Evolutionary conservation across 306 rosid species (phyloP).

Genomic region (Vigna mungo): DNA sequence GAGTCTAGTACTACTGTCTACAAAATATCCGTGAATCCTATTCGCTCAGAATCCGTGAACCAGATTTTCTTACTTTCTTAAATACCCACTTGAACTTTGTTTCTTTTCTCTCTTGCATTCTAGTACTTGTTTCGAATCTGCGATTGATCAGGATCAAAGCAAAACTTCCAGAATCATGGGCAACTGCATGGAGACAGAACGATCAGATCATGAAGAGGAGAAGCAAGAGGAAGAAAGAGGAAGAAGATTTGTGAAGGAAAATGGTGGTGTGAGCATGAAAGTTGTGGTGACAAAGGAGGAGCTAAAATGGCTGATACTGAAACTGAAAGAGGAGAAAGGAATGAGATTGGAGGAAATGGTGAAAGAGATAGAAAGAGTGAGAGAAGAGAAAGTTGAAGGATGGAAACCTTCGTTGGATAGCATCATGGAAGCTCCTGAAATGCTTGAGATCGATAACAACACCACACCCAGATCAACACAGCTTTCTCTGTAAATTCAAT

Average conservation of each 20-base stretch:
- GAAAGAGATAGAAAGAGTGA: constrained; percentile 62
- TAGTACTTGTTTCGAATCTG: background rate
- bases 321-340: constrained; percentile 59
- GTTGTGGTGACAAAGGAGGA: constrained; percentile 79
- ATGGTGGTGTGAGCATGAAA: constrained; percentile 56
- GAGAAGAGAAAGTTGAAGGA: constrained; percentile 50
- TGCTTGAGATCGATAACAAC: constrained; percentile 53
- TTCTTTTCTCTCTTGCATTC: background rate
- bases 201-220: background rate
- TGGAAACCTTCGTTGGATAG: constrained; percentile 95
- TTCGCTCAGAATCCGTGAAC: constrained; percentile 1
- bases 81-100: background rate
- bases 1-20: constrained; percentile 10
- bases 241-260: constrained; percentile 32
- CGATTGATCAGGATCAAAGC: too few relatives aligned
- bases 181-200: constrained; percentile 71
- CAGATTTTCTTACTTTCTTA: constrained; percentile 23
- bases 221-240: constrained; percentile 24
- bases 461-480: background rate
- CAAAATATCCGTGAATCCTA: constrained; percentile 45
- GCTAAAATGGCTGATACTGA: constrained; percentile 70
- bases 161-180: constrained; percentile 56
- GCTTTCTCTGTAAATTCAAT: too few relatives aligned
- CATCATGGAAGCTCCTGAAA: constrained; percentile 77
- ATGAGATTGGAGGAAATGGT: constrained; percentile 61